phyloP scores from a whole-genome alignment of 2,329 filamentous ascomycete species.

The Spiromastix sp. region DNA sequence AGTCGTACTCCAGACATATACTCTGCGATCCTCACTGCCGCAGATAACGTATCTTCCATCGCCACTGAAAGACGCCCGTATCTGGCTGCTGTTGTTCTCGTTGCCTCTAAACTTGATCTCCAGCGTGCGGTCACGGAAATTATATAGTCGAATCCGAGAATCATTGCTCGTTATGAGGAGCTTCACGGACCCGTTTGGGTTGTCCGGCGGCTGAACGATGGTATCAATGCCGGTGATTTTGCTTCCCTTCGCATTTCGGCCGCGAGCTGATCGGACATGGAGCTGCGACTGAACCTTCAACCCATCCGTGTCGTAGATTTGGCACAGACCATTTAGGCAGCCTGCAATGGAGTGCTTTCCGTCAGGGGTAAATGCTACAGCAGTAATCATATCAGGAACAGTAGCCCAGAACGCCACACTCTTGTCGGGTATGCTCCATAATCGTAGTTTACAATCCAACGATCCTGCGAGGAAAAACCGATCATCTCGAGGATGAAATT shows the following conservation, averaged over 20 bases:
- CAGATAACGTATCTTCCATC: slow-evolving; percentile 80
- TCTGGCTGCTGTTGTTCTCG: slow-evolving; percentile 82
- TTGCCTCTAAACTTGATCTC: slow-evolving; percentile 88
- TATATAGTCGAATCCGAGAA: slow-evolving; percentile 82
- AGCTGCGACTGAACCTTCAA: slow-evolving; percentile 76
- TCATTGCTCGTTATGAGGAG: slow-evolving; percentile 91
- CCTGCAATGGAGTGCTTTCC: slow-evolving; percentile 85
- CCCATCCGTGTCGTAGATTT: slow-evolving; percentile 88
- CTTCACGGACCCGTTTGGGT: slow-evolving; percentile 59
- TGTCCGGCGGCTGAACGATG: slow-evolving; percentile 47
- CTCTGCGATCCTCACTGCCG: slow-evolving; percentile 81
- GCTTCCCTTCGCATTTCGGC: slow-evolving; percentile 89
- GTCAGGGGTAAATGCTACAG: slow-evolving; percentile 87
- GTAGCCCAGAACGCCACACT: slow-evolving; percentile 73
- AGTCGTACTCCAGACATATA: slow-evolving; percentile 79
- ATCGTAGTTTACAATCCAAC: slow-evolving; percentile 71
- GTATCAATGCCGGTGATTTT: slow-evolving; percentile 94
- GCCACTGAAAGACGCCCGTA: slow-evolving; percentile 79
- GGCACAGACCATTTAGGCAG: slow-evolving; percentile 70
- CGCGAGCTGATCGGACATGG: slow-evolving; percentile 83
- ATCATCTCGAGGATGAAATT: slow-evolving; percentile 90
- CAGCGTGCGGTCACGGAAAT: slow-evolving; percentile 69
- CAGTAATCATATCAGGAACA: slow-evolving; percentile 79
- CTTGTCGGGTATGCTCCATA: slow-evolving; percentile 98
- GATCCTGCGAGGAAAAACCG: slow-evolving; percentile 94